Evolutionary conservation across 352 stramenopile species (phyloP).

Genomic region (Nothophytophthora sp.): DNA sequence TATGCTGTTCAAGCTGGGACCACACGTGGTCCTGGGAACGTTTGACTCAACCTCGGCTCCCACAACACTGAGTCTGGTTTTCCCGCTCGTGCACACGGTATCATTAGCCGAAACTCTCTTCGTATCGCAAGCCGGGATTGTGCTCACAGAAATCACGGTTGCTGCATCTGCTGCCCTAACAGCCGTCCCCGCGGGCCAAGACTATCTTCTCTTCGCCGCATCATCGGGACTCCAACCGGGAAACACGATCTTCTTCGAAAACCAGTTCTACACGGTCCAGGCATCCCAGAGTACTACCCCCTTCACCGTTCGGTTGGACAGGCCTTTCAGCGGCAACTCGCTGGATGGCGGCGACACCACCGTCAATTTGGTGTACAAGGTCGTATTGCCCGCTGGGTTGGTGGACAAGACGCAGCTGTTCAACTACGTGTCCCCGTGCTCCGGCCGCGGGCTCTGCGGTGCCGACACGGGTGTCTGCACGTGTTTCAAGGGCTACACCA

Average conservation of each 20-base stretch:
- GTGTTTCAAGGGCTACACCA: slow-evolving; percentile 91
- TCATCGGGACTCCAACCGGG: slow-evolving; percentile 6
- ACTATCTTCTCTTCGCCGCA: slow-evolving; percentile 11
- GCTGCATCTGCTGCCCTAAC: slow-evolving; percentile 2
- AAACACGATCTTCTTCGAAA: slow-evolving; percentile 56
- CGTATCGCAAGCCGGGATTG: slow-evolving; percentile 6
- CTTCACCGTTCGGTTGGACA: slow-evolving; percentile 33
- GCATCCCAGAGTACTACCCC: neutral
- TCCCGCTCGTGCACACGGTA: slow-evolving; percentile 29
- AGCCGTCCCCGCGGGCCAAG: slow-evolving; percentile 10
- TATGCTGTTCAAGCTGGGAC: slow-evolving; percentile 26
- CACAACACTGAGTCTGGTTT: slow-evolving; percentile 22
- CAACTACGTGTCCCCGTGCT: slow-evolving; percentile 77
- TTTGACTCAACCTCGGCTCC: neutral
- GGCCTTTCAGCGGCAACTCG: slow-evolving; percentile 46
- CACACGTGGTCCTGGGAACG: slow-evolving; percentile 14
- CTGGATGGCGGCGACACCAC: slow-evolving; percentile 9
- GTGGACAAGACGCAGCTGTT: slow-evolving; percentile 43
- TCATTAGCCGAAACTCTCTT: slow-evolving; percentile 11
- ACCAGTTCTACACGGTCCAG: slow-evolving; percentile 57
- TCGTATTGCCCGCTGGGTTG: slow-evolving; percentile 33
- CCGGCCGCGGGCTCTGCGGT: slow-evolving; percentile 68
- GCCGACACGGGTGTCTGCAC: slow-evolving; percentile 70
- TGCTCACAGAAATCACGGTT: slow-evolving; percentile 4
- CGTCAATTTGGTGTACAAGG: slow-evolving; percentile 21